A percentile compares a stretch with the other conserved stretches of the same genome.
Evolutionary conservation across 495 filamentous ascomycete genomes (phyloP).

Genomic region (Daldinia bambusicola): DNA sequence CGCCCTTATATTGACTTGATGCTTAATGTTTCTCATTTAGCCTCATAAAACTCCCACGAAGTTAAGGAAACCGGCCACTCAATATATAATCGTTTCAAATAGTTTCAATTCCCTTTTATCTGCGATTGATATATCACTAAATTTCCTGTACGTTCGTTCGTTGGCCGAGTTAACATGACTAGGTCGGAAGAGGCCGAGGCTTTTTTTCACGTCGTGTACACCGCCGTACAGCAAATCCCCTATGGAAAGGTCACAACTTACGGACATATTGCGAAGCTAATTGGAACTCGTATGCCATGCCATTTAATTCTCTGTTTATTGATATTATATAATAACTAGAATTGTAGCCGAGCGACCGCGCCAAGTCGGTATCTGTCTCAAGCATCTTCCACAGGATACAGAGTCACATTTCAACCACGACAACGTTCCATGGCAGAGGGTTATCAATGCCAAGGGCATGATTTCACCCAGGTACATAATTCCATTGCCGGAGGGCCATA

Average conservation of each 20-base stretch:
- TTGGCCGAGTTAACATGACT: conserved; percentile 60
- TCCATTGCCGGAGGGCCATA: background rate
- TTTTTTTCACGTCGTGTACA: conserved; percentile 87
- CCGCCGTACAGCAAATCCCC: conserved; percentile 85
- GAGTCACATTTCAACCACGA: conserved; percentile 67
- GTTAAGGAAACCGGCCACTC: background rate
- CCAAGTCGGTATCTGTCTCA: conserved; percentile 89
- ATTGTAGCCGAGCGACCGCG: conserved; percentile 71
- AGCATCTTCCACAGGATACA: conserved; percentile 73
- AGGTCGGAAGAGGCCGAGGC: conserved; percentile 84
- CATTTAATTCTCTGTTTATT: background rate
- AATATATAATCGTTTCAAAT: background rate
- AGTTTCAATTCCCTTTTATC: background rate
- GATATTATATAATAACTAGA: conserved; percentile 7
- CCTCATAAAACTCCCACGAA: conserved; percentile 8
- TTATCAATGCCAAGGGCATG: conserved; percentile 85
- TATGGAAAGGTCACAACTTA: conserved; percentile 85
- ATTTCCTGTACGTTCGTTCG: too few species aligned
- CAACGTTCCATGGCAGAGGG: conserved; percentile 94
- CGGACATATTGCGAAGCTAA: conserved; percentile 82
- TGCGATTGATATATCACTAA: background rate
- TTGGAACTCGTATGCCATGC: conserved; percentile 78
- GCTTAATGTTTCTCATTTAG: background rate
- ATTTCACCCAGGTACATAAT: conserved; percentile 78
- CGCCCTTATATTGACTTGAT: conserved; percentile 35